A percentile compares a stretch with the other conserved stretches of the same genome.
Conservation (phyloP, 805 yeast genomes). For the Cyberlindnera petersonii region DNA sequence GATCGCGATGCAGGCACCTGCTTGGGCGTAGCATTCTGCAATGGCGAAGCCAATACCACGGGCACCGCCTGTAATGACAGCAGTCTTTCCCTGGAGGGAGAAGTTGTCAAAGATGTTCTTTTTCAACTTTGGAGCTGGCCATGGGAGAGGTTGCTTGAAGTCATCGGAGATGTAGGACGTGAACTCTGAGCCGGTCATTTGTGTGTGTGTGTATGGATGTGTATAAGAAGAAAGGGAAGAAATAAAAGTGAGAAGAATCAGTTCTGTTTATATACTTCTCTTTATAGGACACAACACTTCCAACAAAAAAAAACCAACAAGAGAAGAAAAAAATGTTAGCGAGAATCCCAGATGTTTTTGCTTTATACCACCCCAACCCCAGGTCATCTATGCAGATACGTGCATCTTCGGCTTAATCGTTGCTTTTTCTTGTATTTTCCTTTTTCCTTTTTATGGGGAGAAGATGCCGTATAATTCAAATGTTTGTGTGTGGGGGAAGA, state of each 20-base stretch:
- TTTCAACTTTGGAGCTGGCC: slow-evolving; percentile 48
- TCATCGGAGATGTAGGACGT: slow-evolving; percentile 26
- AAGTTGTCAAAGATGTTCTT: slow-evolving; percentile 61
- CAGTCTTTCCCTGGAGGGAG: slow-evolving; percentile 76
- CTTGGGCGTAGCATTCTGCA: slow-evolving; percentile 80
- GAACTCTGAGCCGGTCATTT: slow-evolving; percentile 16
- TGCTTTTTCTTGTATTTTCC: too few relatives aligned
- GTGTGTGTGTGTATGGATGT: background rate
- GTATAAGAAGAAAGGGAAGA: background rate
- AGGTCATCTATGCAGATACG: slow-evolving; percentile 13
- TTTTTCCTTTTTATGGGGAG: too few relatives aligned
- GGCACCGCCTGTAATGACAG: slow-evolving; percentile 82
- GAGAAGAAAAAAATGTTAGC: too few relatives aligned
- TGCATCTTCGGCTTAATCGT: too few relatives aligned
- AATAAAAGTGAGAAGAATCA: background rate
- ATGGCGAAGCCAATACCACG: slow-evolving; percentile 80
- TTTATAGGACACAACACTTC: too few relatives aligned
- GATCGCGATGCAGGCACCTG: slow-evolving; percentile 76
- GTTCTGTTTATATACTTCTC: background rate
- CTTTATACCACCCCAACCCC: background rate
- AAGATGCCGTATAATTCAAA: too few relatives aligned
- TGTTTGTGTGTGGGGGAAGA: too few relatives aligned
- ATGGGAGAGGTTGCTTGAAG: slow-evolving; percentile 41
- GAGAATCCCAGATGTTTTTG: too few relatives aligned
- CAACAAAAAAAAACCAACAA: background rate